These are phyloP conservation scores for Chaetomiaceae sp. DNA, from an alignment of 2,329 filamentous ascomycete species.

Conservation along the genomic window DNA sequence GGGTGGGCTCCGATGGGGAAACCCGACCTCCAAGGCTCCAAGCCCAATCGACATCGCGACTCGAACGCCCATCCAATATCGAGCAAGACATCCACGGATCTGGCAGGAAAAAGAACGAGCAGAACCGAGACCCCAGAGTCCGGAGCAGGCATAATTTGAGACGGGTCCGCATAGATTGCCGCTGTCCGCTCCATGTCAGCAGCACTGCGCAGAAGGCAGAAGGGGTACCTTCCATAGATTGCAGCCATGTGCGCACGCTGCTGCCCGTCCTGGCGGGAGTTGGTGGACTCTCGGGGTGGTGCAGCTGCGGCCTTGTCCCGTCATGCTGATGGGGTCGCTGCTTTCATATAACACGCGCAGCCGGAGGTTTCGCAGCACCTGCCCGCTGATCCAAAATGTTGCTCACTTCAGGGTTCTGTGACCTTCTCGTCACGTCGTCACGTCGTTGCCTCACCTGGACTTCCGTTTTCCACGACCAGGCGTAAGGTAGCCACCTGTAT, in stretches of 20 bases:
- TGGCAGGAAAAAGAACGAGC: background rate
- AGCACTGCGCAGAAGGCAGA: background rate
- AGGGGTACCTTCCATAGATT: no score
- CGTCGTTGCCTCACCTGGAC: background rate
- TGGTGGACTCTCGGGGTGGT: no score
- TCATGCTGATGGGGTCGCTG: conserved; percentile 2
- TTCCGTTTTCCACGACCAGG: no score
- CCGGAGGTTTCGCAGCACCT: conserved; percentile 1
- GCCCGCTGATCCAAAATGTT: background rate
- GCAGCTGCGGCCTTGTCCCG: no score
- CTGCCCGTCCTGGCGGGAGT: no score
- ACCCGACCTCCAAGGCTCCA: conserved; percentile 6
- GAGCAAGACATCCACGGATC: background rate
- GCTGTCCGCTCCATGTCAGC: no score
- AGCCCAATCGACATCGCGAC: conserved; percentile 14
- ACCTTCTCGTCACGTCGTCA: no score
- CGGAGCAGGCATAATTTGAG: conserved; percentile 12
- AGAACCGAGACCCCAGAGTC: conserved; percentile 10
- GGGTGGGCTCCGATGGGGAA: conserved; percentile 28
- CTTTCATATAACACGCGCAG: conserved; percentile 17
- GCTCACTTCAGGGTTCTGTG: no score
- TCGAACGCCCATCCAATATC: conserved; percentile 5
- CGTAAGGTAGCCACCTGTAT: background rate
- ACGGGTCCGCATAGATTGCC: conserved; percentile 21
- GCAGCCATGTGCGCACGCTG: no score